Conservation (phyloP, 768 basidiomycete genomes). For the Suillus subalutaceus region DNA sequence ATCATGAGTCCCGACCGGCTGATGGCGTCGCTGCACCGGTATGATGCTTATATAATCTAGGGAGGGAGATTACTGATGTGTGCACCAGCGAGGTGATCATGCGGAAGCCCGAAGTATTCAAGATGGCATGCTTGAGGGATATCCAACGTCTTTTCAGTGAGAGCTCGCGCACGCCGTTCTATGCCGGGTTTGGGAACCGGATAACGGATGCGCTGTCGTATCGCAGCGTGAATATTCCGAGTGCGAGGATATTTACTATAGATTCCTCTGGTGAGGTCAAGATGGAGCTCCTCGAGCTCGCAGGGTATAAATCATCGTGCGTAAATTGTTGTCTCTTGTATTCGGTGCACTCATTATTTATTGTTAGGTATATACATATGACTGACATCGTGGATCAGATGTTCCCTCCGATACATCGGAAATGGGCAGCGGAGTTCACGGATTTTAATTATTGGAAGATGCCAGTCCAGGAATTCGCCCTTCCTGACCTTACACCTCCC, state of each 20-base stretch:
- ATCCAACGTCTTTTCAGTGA: constrained; percentile 90
- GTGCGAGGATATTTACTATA: constrained; percentile 95
- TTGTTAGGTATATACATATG: constrained; percentile 90
- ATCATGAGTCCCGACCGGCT: constrained; percentile 98
- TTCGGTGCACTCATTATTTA: constrained; percentile 1
- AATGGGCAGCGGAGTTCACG: constrained; percentile 88
- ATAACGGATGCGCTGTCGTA: constrained; percentile 99
- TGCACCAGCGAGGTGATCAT: constrained; percentile 88
- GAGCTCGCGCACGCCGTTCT: constrained; percentile 76
- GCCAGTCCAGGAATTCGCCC: constrained; percentile 73
- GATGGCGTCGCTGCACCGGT: constrained; percentile 95
- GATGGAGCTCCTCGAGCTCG: constrained; percentile 94
- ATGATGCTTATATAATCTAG: constrained; percentile 24
- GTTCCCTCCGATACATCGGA: constrained; percentile 94
- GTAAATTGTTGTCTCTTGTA: constrained; percentile 28
- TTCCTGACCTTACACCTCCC: constrained; percentile 83
- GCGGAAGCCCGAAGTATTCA: constrained; percentile 99
- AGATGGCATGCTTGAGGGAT: constrained; percentile 98
- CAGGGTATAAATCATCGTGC: constrained; percentile 95
- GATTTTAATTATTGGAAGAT: constrained; percentile 97
- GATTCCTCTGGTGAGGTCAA: constrained; percentile 95
- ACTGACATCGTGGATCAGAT: constrained; percentile 99
- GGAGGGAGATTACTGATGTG: not conserved
- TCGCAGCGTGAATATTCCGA: constrained; percentile 91
- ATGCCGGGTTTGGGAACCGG: constrained; percentile 96